Percentiles rank a stretch among this genome's conserved stretches.
phyloP scores from a whole-genome alignment of 805 yeast species.

The Isabelozyma heimii region DNA sequence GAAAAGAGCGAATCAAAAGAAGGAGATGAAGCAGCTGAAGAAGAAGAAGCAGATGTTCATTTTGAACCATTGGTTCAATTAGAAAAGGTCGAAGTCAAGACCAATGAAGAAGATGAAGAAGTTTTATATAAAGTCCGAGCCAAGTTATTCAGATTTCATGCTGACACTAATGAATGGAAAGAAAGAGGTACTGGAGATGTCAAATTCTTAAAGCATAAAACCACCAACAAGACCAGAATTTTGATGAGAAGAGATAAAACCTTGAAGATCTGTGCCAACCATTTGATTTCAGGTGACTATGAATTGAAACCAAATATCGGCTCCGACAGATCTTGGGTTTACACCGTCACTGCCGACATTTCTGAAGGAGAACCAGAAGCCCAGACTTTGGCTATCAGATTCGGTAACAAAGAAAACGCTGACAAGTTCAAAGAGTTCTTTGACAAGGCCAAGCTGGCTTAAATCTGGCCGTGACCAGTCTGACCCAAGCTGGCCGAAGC shows the following conservation, averaged over 20 bases:
- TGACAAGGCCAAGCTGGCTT: slow-evolving; percentile 66
- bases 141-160: slow-evolving; percentile 85
- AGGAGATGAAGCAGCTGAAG: slow-evolving; percentile 57
- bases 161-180: slow-evolving; percentile 91
- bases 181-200: slow-evolving; percentile 99
- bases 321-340: slow-evolving; percentile 98
- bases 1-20: slow-evolving; percentile 29
- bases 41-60: slow-evolving; percentile 80
- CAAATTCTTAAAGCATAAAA: slow-evolving; percentile 88
- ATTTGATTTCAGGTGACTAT: slow-evolving; percentile 79
- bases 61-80: slow-evolving; percentile 95
- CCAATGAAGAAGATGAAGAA: slow-evolving; percentile 46
- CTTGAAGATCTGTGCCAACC: slow-evolving; percentile 96
- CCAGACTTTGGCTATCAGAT: slow-evolving; percentile 93
- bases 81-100: slow-evolving; percentile 94
- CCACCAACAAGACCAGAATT: slow-evolving; percentile 77
- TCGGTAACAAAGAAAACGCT: slow-evolving; percentile 89
- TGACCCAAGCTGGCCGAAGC: too few species aligned
- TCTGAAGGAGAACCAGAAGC: slow-evolving; percentile 97
- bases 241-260: slow-evolving; percentile 99
- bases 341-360: slow-evolving; percentile 87
- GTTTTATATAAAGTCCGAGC: slow-evolving; percentile 74
- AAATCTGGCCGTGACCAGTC: too few species aligned
- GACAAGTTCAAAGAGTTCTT: slow-evolving; percentile 92
- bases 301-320: slow-evolving; percentile 90